These are phyloP conservation scores for Terana coerulea DNA, from an alignment of 768 basidiomycete species.

Conservation along the genomic window DNA sequence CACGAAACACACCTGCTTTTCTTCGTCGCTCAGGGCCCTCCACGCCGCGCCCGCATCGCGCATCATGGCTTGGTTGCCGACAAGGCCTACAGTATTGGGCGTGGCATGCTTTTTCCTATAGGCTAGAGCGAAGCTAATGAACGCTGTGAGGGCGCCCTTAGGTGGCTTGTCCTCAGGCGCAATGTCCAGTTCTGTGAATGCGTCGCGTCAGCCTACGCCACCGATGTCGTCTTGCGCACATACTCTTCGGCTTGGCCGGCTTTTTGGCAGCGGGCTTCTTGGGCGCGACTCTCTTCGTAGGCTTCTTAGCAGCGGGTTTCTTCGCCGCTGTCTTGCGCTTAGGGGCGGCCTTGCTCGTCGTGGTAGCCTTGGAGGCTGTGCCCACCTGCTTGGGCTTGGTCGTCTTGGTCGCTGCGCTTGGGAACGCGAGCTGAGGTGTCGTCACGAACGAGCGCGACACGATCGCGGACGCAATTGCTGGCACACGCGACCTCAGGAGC, in stretches of 20 bases:
- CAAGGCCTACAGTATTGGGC: background rate
- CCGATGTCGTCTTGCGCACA: background rate
- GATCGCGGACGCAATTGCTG: background rate
- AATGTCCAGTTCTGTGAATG: background rate
- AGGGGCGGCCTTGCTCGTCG: background rate
- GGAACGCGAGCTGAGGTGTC: slow-evolving; percentile 6
- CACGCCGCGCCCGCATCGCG: background rate
- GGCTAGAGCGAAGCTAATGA: background rate
- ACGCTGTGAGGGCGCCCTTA: background rate
- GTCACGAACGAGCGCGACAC: slow-evolving; percentile 10
- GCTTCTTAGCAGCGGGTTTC: too few relatives aligned
- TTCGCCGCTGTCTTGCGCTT: background rate
- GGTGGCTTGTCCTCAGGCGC: slow-evolving; percentile 5
- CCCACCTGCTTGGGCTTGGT: background rate
- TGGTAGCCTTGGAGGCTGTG: background rate
- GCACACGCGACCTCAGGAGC: slow-evolving; percentile 3
- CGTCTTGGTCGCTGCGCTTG: background rate
- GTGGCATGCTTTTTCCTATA: background rate
- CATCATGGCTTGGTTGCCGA: background rate
- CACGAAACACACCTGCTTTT: background rate
- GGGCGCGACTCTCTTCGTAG: slow-evolving; percentile 5
- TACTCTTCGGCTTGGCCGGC: background rate
- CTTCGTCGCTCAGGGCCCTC: background rate
- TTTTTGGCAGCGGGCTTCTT: background rate
- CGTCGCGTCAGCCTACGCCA: background rate